Base-by-base conservation (phyloP, 345 rosid genomes). In the Citrus unshiu region DNA sequence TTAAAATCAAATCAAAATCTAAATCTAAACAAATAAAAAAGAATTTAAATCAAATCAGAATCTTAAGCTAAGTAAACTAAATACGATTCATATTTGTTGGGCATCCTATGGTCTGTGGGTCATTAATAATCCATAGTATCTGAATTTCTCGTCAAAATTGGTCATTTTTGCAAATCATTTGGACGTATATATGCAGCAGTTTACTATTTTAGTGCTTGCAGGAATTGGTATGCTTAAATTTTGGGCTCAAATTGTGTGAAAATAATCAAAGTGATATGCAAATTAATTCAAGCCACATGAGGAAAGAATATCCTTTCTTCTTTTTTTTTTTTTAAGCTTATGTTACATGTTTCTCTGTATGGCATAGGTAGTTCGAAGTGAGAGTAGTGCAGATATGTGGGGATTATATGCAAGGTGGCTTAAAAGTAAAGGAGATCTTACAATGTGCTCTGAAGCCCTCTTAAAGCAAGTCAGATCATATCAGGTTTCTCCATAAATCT, bases 391-490 rank as follows among this genome's bases (percentile, higher is more conserved):
- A 61, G 97, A 95, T 78, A 77, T 89, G 5, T 95, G 99, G 97
- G 98, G 95, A 73, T 83, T 95, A 72, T 93, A 89, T 84, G 99
- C 95, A 64, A 87, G 97, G 69, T 95, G 98, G 97, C 93, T 89
- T 76, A 95, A 89, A 87, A 78, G 88, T 78, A 90, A 88, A 85
- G 98, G 98, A 81, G 97, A 93, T 86, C 93, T 92, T 39, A 81
- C 88, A 69, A 90, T 92, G 92, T 95, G 97, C 88, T 84, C 92
- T 65, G 98, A 95, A 87, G 96, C 97, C 46, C 87, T 92, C 68
- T 84, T 93, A 79, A 95, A 95, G 85, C 99, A 95, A 92, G 96
- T 95, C 81, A 86, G 98, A 82, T 88, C 97, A 8, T 95, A 92
- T 87, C 98, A 95, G 97, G 98, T 95, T 86, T 80, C 19, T 61